Evolutionary conservation across 2,329 filamentous ascomycete species (phyloP), one percentile per base, ranked within the genome.

Genomic region (Tolypocladium cylindrosporum): DNA sequence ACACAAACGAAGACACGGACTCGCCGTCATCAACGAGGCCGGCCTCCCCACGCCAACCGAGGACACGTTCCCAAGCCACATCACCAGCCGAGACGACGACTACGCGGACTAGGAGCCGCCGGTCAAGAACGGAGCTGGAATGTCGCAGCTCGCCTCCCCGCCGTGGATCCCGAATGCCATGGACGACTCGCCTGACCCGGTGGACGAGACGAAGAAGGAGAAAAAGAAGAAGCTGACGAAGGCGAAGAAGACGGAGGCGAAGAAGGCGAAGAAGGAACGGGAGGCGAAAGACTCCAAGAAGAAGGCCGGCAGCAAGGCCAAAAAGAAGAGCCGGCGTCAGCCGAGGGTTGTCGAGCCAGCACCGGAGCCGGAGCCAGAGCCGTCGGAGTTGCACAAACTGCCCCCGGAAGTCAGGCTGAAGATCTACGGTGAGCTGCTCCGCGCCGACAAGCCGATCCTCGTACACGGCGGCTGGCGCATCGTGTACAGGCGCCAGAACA

Each of bases 381-480:
- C 13, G 31, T 19, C 31, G n/a, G 19, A 21, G 6, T 58, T 63
- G 21, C 53, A 66, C 52, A 55, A 56, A 3, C 57, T 74, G 1
- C 67, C 73, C 0, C 10, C 58, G 0, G 71, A 74, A 42, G 61
- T 74, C 40, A 64, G 71, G 8, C 57, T 66, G 10, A 58, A 63
- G 0, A 67, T 76, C 3, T 75, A 69, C 45, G 62, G 65, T 11
- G 14, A 66, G 10, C 61, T 75, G 0, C 68, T 77, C 9, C 62
- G 71, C 2, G 63, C 68, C 1, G 39, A 67, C 8, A 61, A 64
- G 9, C 65, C 70, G 1, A 69, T 77, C 27, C 64, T 63, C 6
- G 71, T 74, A 4, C 67, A 71, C 37, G 62, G 65, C 13, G 64
- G 65, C 14, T 76, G 74, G 74, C 68, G 60, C 24, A 59, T 64